Evolutionary conservation across 345 rosid species (phyloP).

Genomic region (Euphorbia lathyris): DNA sequence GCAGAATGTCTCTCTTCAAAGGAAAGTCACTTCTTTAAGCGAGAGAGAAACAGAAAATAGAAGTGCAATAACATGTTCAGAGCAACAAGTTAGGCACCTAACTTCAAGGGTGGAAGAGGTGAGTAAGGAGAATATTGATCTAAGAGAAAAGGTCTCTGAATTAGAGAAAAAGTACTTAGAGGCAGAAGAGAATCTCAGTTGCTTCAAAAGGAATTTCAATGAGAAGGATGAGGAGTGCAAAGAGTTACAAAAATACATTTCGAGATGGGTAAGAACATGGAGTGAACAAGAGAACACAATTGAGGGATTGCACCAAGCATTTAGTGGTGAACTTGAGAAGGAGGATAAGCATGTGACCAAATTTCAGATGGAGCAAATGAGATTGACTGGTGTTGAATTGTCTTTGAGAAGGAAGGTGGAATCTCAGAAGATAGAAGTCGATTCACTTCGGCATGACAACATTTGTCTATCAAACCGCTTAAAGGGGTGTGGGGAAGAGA

Average conservation of each 20-base stretch:
- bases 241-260: slow-evolving; percentile 71
- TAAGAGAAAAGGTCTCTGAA: slow-evolving; percentile 47
- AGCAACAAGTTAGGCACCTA: slow-evolving; percentile 60
- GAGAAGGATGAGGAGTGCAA: slow-evolving; percentile 92
- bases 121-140: slow-evolving; percentile 49
- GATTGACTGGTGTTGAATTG: slow-evolving; percentile 81
- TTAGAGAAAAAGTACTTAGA: slow-evolving; percentile 52
- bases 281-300: slow-evolving; percentile 85
- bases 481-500: slow-evolving; percentile 55
- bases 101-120: slow-evolving; percentile 47
- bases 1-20: slow-evolving; percentile 94
- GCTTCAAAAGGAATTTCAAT: slow-evolving; percentile 59
- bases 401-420: slow-evolving; percentile 73
- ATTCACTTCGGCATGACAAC: slow-evolving; percentile 84
- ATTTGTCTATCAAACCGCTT: slow-evolving; percentile 65
- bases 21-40: slow-evolving; percentile 62
- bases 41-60: slow-evolving; percentile 69
- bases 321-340: slow-evolving; percentile 43
- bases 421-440: slow-evolving; percentile 56
- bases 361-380: slow-evolving; percentile 75
- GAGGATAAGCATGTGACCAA: slow-evolving; percentile 47
- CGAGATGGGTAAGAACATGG: slow-evolving; percentile 67
- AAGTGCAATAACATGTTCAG: slow-evolving; percentile 47
- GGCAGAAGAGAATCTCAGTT: slow-evolving; percentile 47
- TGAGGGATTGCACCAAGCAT: slow-evolving; percentile 63